These are phyloP conservation scores for Sphagnum magellanicum DNA, from an alignment of 228 moss, liverwort and hornwort genomes.

Conservation along the genomic window DNA sequence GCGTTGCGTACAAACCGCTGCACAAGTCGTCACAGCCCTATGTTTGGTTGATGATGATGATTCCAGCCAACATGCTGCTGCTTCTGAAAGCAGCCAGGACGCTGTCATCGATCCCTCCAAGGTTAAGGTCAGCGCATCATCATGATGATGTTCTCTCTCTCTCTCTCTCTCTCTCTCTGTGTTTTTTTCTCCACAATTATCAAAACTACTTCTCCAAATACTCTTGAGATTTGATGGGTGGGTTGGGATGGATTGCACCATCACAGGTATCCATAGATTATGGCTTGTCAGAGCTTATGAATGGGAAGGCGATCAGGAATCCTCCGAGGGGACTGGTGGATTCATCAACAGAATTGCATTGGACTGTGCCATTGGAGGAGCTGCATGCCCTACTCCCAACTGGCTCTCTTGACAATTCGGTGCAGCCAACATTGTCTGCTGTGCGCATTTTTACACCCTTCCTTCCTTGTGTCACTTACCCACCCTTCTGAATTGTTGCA, in stretches of 20 bases:
- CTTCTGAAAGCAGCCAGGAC: slow-evolving; percentile 7
- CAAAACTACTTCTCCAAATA: neutral
- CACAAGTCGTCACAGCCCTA: slow-evolving; percentile 45
- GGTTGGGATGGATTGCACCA: neutral
- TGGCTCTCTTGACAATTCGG: slow-evolving; percentile 34
- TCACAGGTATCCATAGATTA: slow-evolving; percentile 45
- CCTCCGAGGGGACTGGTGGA: slow-evolving; percentile 9
- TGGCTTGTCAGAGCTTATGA: slow-evolving; percentile 41
- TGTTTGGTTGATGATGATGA: slow-evolving; percentile 12
- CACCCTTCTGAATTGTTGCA: too few relatives aligned
- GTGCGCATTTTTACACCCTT: too few relatives aligned
- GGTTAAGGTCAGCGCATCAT: slow-evolving; percentile 24
- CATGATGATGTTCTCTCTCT: neutral
- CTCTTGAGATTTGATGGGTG: neutral
- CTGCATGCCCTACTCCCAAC: slow-evolving; percentile 31
- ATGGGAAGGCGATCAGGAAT: slow-evolving; percentile 12
- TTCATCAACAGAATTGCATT: slow-evolving; percentile 5
- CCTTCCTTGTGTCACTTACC: too few relatives aligned
- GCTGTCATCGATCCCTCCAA: slow-evolving; percentile 19
- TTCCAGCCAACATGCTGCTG: slow-evolving; percentile 6
- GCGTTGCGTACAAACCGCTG: slow-evolving; percentile 66
- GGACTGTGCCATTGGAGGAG: slow-evolving; percentile 36
- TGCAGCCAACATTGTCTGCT: slow-evolving; percentile 19
- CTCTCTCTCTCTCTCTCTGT: neutral
- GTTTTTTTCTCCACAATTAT: too few relatives aligned